These are phyloP conservation scores for Pelargonium australe DNA, from an alignment of 441 rosid genomes.

Conservation along the genomic window DNA sequence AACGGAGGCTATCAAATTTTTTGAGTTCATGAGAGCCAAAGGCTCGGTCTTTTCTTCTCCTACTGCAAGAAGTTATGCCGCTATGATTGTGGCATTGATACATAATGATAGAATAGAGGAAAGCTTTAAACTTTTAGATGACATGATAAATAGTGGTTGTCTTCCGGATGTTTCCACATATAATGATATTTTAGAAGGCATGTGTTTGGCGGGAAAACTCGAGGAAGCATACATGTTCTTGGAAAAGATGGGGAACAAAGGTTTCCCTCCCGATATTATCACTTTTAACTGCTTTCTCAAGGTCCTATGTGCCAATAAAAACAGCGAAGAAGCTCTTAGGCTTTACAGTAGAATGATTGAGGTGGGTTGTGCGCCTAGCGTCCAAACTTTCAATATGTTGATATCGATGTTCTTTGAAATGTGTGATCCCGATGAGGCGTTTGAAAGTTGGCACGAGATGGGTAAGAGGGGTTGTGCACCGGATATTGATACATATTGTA, in stretches of 20 bases:
- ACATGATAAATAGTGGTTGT: constrained; percentile 71
- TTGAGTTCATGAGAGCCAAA: constrained; percentile 74
- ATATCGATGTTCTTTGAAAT: constrained; percentile 65
- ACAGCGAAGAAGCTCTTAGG: constrained; percentile 63
- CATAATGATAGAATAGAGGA: constrained; percentile 52
- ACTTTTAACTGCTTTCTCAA: constrained; percentile 81
- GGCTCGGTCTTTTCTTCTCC: constrained; percentile 81
- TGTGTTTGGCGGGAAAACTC: constrained; percentile 66
- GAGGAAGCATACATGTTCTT: constrained; percentile 74
- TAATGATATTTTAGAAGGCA: constrained; percentile 75
- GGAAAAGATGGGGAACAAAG: constrained; percentile 76
- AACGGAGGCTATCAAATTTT: constrained; percentile 61
- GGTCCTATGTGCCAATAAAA: constrained; percentile 61
- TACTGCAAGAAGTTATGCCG: constrained; percentile 70
- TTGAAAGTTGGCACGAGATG: constrained; percentile 79
- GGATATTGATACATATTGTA: constrained; percentile 67
- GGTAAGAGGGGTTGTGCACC: constrained; percentile 46
- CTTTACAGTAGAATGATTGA: constrained; percentile 62
- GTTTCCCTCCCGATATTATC: constrained; percentile 87
- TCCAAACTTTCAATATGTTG: constrained; percentile 77
- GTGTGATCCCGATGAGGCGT: constrained; percentile 67
- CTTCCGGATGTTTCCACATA: constrained; percentile 87
- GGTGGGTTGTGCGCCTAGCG: constrained; percentile 67
- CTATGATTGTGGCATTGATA: constrained; percentile 62
- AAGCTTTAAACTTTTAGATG: constrained; percentile 53